Conservation (phyloP, 2,329 filamentous ascomycete species). For the Cladophialophora yegresii region DNA sequence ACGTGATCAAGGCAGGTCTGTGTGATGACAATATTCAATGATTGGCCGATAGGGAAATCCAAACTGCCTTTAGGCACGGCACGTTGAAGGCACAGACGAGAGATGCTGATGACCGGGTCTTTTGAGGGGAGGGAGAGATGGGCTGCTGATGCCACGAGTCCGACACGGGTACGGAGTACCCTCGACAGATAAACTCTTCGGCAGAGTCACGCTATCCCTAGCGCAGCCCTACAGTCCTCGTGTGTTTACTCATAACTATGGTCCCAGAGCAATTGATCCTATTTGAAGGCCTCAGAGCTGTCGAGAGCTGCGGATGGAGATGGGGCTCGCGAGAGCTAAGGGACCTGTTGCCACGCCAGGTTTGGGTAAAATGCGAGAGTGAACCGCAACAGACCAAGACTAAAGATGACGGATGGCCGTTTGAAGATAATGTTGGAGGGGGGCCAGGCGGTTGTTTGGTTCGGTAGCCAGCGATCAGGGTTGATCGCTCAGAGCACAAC, state of each 20-base stretch:
- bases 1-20: conserved; percentile 15
- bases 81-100: conserved; percentile 20
- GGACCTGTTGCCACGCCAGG: conserved; percentile 14
- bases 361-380: conserved; percentile 12
- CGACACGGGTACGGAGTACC: conserved; percentile 19
- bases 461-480: conserved; percentile 19
- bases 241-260: conserved; percentile 16
- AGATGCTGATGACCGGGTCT: conserved; percentile 21
- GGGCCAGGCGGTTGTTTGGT: conserved; percentile 23
- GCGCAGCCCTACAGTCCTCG: conserved; percentile 25
- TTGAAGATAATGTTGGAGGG: conserved; percentile 14
- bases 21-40: conserved; percentile 14
- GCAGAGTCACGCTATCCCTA: conserved; percentile 16
- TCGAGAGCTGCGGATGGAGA: conserved; percentile 15
- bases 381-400: conserved; percentile 13
- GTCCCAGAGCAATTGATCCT: conserved; percentile 21
- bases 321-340: conserved; percentile 19
- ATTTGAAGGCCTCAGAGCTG: conserved; percentile 25
- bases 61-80: conserved; percentile 20
- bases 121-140: conserved; percentile 19
- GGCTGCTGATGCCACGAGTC: conserved; percentile 24
- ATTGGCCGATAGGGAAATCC: conserved; percentile 17
- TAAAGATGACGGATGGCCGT: conserved; percentile 19
- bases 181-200: conserved; percentile 28
- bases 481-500: conserved; percentile 12